Evolutionary conservation across 1,284 basidiomycete species (phyloP).

Genomic region (Inonotus obliquus): DNA sequence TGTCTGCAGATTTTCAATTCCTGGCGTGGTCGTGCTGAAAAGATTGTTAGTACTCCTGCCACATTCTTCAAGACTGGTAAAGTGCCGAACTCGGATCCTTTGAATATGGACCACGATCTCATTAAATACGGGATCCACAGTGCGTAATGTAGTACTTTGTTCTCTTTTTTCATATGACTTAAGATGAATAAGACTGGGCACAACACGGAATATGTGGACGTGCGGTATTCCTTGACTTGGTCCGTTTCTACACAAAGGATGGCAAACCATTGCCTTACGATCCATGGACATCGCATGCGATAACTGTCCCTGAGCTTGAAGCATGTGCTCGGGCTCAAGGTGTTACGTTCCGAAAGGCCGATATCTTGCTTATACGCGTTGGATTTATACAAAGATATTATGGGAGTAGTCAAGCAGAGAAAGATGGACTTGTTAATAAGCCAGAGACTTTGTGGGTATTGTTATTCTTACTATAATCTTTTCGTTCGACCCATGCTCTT

Average conservation of each 20-base stretch:
- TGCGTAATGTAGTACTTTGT: constrained; percentile 24
- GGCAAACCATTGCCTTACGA: constrained; percentile 51
- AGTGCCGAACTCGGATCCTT: constrained; percentile 46
- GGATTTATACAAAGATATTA: constrained; percentile 65
- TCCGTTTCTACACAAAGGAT: constrained; percentile 44
- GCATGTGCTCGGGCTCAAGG: constrained; percentile 59
- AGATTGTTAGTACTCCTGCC: constrained; percentile 38
- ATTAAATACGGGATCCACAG: constrained; percentile 64
- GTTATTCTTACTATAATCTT: background rate
- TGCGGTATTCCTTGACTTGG: constrained; percentile 64
- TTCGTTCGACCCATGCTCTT: background rate
- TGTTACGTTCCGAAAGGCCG: constrained; percentile 51
- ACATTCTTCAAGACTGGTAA: constrained; percentile 41
- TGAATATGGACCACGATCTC: constrained; percentile 42
- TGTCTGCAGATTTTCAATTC: constrained; percentile 6
- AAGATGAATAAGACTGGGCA: constrained; percentile 53
- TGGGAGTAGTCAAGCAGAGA: constrained; percentile 39
- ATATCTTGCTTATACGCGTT: constrained; percentile 57
- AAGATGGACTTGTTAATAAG: constrained; percentile 38
- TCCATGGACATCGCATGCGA: constrained; percentile 55
- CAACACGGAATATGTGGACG: constrained; percentile 70
- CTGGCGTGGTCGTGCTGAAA: background rate
- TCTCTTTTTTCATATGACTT: background rate
- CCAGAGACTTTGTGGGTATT: constrained; percentile 48
- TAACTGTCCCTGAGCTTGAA: constrained; percentile 53